These are phyloP conservation scores for Cladorrhinum sp. DNA, from an alignment of 2,329 filamentous ascomycete species.

Conservation along the genomic window DNA sequence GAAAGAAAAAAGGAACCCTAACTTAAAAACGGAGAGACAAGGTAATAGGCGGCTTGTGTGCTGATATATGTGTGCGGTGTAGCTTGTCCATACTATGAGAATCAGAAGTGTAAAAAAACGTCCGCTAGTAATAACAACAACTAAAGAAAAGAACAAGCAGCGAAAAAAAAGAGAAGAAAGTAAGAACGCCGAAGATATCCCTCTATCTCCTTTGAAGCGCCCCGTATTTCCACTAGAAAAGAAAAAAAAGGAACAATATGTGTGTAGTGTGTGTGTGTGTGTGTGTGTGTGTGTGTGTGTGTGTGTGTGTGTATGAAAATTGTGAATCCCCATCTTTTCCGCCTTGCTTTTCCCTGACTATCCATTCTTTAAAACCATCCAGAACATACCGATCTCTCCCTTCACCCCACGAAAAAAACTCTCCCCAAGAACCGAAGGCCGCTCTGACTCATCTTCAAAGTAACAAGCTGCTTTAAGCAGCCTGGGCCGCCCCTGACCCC, in stretches of 20 bases:
- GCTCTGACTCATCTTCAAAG: too few species aligned
- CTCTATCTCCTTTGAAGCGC: background rate
- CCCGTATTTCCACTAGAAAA: background rate
- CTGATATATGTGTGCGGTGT: too few species aligned
- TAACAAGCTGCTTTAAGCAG: too few species aligned
- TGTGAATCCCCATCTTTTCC: background rate
- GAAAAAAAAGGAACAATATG: too few species aligned
- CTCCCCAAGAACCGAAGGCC: too few species aligned
- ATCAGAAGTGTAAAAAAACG: background rate
- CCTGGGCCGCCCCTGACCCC: background rate
- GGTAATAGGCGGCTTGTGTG: too few species aligned
- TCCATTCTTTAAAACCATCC: background rate
- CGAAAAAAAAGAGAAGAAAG: background rate
- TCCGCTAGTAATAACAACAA: background rate
- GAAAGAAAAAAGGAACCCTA: too few species aligned
- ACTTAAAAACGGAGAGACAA: too few species aligned
- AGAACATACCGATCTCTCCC: too few species aligned
- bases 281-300: background rate
- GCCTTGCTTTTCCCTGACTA: background rate
- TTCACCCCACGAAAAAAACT: too few species aligned
- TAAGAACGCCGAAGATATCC: background rate
- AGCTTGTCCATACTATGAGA: background rate
- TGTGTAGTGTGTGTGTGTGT: background rate
- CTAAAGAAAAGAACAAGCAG: background rate
- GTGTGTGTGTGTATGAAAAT: background rate